Conservation (phyloP, 78 protist genomes). For the Dictyostelium capitatum region DNA sequence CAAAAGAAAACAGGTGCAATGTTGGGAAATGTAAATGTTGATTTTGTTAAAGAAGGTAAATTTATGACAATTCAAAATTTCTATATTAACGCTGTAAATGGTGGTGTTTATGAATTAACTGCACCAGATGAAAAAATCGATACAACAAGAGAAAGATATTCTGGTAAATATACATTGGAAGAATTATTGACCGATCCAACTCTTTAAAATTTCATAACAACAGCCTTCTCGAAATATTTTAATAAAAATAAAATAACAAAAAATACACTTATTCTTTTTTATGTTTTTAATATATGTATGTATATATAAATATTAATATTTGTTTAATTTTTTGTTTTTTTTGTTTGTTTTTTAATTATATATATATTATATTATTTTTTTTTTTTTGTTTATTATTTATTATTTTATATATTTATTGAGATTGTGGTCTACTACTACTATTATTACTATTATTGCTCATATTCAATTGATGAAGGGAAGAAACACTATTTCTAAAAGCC, state of each 20-base stretch:
- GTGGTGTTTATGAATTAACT: background rate
- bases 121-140: background rate
- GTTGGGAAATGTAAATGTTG: slow-evolving; percentile 10
- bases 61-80: slow-evolving; percentile 2
- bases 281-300: background rate
- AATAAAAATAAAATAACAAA: background rate
- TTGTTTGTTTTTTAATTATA: background rate
- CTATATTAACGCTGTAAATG: slow-evolving; percentile 5
- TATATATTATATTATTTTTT: background rate
- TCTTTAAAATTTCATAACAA: too few species aligned
- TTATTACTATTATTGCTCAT: slow-evolving; percentile 10
- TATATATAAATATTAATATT: too few species aligned
- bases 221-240: too few species aligned
- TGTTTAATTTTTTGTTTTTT: background rate
- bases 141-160: background rate
- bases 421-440: slow-evolving; percentile 13
- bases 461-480: slow-evolving; percentile 4
- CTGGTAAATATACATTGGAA: slow-evolving; percentile 12
- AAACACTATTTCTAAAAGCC: slow-evolving; percentile 28
- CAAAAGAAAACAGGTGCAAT: background rate
- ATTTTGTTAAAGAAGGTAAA: slow-evolving; percentile 31
- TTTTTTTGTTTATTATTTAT: background rate
- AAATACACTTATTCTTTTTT: background rate
- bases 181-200: slow-evolving; percentile 2
- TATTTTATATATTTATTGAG: background rate